Base-by-base conservation (phyloP, 1,284 basidiomycete genomes). In the Dichomitus squalens region DNA sequence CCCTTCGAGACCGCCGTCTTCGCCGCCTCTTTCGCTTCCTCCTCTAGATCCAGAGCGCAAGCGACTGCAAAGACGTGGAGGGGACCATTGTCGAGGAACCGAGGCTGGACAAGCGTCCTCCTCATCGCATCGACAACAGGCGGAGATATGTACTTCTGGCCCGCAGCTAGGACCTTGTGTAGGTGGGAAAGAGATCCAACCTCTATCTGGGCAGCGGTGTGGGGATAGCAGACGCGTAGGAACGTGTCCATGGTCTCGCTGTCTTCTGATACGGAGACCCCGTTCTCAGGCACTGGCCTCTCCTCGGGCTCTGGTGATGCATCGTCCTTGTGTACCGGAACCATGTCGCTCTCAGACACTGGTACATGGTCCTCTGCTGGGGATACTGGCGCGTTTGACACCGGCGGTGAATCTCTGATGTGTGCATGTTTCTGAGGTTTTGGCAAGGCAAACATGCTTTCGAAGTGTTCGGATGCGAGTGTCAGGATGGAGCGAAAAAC, bases 61-160 rank as follows among this genome's bases (percentile, higher is more conserved):
- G 74, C 72, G 49, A 78, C 66, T 9, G 72, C 70, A 49, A 73
- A 75, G 7, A 71, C 53, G 16, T 62, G 67, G 20, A 75, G 47
- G 0, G 77, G 68, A 11, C 74, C 67, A 12, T 65, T 59, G 20
- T 65, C 57, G 23, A 76, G 20, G 52, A 73, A 67, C 16, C 33
- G 38, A 2, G 48, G 47, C 18, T 47, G 39, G 16, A 51, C 48
- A 27, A 58, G 35, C 20, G 34, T 31, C 7, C n/a, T 18, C 25
- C 20, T 11, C 27, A 47, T 52, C 16, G 14, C 18, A 6, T 20
- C 38, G 27, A 58, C 41, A 7, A 49, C 47, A 9, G 25, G 31
- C 14, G 31, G 20, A 0, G 47, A 33, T 14, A 64, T 64, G 33
- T 77, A 75, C 57, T 78, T 79, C n/a, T 62, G 46, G 6, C 70